Conservation (phyloP, 257 asterid genomes). For the Solanum bulbocastanum region DNA sequence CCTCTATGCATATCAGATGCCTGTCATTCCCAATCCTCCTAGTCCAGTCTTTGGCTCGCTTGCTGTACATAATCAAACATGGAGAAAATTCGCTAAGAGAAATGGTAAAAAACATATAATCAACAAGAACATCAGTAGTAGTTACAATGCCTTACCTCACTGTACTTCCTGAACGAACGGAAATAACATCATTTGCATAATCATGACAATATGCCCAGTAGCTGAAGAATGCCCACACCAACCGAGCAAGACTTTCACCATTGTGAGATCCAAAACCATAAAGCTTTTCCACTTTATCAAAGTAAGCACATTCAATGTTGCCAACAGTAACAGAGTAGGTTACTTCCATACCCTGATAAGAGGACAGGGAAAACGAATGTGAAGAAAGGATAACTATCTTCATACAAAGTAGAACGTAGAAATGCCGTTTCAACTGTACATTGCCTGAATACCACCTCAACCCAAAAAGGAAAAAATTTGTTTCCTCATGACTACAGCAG, state of each 20-base stretch:
- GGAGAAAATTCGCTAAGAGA: background rate
- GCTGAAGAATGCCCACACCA: conserved; percentile 81
- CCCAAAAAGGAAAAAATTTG: background rate
- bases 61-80: conserved; percentile 29
- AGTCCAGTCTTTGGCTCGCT: conserved; percentile 85
- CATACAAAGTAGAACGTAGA: background rate
- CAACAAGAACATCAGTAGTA: background rate
- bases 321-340: conserved; percentile 57
- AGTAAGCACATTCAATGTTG: conserved; percentile 58
- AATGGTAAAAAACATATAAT: background rate
- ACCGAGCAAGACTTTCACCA: conserved; percentile 47
- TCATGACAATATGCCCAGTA: conserved; percentile 96
- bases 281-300: conserved; percentile 75
- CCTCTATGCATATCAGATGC: conserved; percentile 95
- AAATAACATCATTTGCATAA: conserved; percentile 75
- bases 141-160: conserved; percentile 43
- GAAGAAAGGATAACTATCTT: background rate
- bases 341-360: conserved; percentile 51
- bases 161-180: conserved; percentile 66
- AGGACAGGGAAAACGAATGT: background rate
- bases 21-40: conserved; percentile 90
- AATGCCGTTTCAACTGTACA: background rate
- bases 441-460: background rate
- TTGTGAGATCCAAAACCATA: conserved; percentile 53
- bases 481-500: background rate